Base-by-base conservation (phyloP, 208 protist species). In the Spongospora subterranea region DNA sequence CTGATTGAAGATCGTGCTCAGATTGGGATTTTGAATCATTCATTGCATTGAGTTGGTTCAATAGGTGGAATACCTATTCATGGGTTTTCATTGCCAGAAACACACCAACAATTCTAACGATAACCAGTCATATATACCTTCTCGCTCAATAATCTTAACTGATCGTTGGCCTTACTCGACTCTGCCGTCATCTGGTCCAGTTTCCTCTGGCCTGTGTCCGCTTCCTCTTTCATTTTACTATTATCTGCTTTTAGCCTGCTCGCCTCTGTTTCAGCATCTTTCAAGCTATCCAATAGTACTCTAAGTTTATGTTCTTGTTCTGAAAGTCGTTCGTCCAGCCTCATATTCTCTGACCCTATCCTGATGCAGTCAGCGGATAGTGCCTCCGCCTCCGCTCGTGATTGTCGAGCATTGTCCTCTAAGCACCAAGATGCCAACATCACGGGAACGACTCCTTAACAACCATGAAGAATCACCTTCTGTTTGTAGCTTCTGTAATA, bases 401-500 rank as follows among this genome's bases (percentile, higher is more conserved):
- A 6, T 6, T 43, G 71, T n/a, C 71, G 6, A 20, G 71, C 71
- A 6, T 35, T 6, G 35, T 82, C 71, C 71, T 82, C 71, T 82
- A n/a, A 35, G 6, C 6, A 43, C 6, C 71, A 35, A n/a, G 13
- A 45, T 82, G 35, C 6, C 6, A 29, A 24, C 50, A 60, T 29
- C 24, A 60, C 24, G 6, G 13, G 24, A 24, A 29, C 24, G 6
- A 24, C 50, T 29, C 50, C 50, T 6, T 60, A 60, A 82, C 17
- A 82, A 35, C 17, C n/a, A n/a, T 43, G 6, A 6, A n/a, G 6
- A 13, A 6, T 82, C 35, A 82, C 71, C 71, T 82, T 82, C 71
- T 6, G n/a, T n/a, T 43, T 82, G 71, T n/a, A 82, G n/a, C n/a
- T 82, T 6, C 71, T 82, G 71, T 6, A 82, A n/a, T n/a, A 82